A percentile compares a stretch with the other conserved stretches of the same genome.
phyloP scores from a whole-genome alignment of 345 rosid species.

The Cardamine occulta region DNA sequence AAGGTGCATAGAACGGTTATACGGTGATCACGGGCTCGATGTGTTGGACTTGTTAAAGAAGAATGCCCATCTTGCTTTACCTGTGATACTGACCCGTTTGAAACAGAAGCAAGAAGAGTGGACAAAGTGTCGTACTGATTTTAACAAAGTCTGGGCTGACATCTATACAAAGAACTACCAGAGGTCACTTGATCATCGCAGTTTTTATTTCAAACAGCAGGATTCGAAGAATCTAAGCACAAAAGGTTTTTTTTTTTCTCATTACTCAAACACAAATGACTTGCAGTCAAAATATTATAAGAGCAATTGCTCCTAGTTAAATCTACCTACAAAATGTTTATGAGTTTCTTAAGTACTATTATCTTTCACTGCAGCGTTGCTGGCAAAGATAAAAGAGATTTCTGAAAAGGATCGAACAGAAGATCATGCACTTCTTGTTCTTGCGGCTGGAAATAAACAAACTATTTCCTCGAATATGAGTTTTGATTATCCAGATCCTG shows the following conservation, averaged over 20 bases:
- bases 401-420: conserved; percentile 79
- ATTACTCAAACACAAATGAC: background rate
- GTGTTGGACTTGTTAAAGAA: conserved; percentile 87
- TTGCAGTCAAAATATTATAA: background rate
- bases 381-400: conserved; percentile 91
- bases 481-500: conserved; percentile 78
- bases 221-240: conserved; percentile 90
- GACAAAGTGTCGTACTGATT: conserved; percentile 91
- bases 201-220: conserved; percentile 98
- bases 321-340: conserved; percentile 3
- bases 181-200: conserved; percentile 95
- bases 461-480: conserved; percentile 68
- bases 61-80: conserved; percentile 85
- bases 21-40: conserved; percentile 98
- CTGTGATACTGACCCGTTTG: conserved; percentile 89
- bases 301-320: background rate
- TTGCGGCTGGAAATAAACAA: conserved; percentile 82
- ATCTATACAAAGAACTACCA: conserved; percentile 93
- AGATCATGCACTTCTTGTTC: conserved; percentile 79
- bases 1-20: conserved; percentile 94
- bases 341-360: background rate
- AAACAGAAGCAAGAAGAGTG: conserved; percentile 99
- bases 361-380: conserved; percentile 62
- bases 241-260: conserved; percentile 60
- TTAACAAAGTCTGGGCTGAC: conserved; percentile 98